Evolutionary conservation across 805 yeast species (phyloP).

Genomic region (Candida sphagnicola): DNA sequence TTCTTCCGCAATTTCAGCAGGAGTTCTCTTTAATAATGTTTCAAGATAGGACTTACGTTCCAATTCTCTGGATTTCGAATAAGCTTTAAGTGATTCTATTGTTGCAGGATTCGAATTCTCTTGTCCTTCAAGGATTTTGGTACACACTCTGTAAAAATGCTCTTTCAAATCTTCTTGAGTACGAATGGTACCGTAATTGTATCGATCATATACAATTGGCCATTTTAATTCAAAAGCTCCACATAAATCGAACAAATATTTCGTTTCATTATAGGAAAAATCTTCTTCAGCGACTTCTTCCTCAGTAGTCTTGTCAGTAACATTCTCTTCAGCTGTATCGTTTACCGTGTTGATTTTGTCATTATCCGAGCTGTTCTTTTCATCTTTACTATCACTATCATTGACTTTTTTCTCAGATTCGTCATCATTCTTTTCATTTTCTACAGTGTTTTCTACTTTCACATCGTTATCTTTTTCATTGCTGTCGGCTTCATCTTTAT

Average conservation of each 20-base stretch:
- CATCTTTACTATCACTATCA: slow-evolving; percentile 13
- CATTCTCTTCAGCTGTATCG: slow-evolving; percentile 26
- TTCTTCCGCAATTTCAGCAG: slow-evolving; percentile 97
- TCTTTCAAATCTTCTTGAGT: slow-evolving; percentile 78
- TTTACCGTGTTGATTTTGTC: slow-evolving; percentile 18
- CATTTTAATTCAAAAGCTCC: slow-evolving; percentile 59
- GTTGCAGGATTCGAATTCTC: slow-evolving; percentile 41
- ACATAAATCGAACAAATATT: slow-evolving; percentile 71
- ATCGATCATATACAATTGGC: slow-evolving; percentile 64
- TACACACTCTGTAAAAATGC: slow-evolving; percentile 69
- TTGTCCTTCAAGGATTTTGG: slow-evolving; percentile 44
- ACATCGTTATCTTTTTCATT: slow-evolving; percentile 8
- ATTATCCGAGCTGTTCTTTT: slow-evolving; percentile 12
- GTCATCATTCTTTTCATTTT: slow-evolving; percentile 15
- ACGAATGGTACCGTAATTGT: slow-evolving; percentile 32
- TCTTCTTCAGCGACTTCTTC: slow-evolving; percentile 27
- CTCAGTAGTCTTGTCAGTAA: slow-evolving; percentile 4
- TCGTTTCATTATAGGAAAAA: slow-evolving; percentile 64
- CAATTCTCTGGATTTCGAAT: slow-evolving; percentile 64
- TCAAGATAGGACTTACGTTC: slow-evolving; percentile 80
- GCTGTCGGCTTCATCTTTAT: slow-evolving; percentile 10
- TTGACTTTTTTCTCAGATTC: slow-evolving; percentile 6
- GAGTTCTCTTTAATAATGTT: slow-evolving; percentile 74
- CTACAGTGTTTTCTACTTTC: slow-evolving; percentile 4
- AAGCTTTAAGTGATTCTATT: slow-evolving; percentile 59